Evolutionary conservation across 345 rosid genomes (phyloP).

Genomic region (Erodium maritimum): DNA sequence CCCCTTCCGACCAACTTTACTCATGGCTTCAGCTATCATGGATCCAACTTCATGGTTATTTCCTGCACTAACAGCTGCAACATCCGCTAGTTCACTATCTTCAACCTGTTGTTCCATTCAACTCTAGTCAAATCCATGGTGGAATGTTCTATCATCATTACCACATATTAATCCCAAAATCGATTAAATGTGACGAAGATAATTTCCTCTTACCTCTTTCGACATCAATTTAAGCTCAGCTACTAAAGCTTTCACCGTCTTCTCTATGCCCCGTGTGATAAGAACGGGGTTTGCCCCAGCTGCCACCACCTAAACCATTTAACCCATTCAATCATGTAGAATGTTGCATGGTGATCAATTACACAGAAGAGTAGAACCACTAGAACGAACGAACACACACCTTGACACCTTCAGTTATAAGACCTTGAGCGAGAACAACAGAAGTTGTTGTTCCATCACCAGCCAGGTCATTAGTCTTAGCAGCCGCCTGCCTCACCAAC

Average conservation of each 20-base stretch:
- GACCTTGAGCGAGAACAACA: constrained; percentile 97
- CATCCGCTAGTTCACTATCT: constrained; percentile 98
- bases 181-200: not conserved
- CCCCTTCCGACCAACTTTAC: constrained; percentile 93
- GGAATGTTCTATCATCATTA: not conserved
- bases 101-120: constrained; percentile 47
- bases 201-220: constrained; percentile 48
- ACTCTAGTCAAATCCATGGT: not conserved
- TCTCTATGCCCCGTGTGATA: constrained; percentile 94
- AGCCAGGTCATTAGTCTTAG: constrained; percentile 96
- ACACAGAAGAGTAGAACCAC: not conserved
- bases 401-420: constrained; percentile 95
- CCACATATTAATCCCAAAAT: not conserved
- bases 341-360: not conserved
- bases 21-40: constrained; percentile 98
- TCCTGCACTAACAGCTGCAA: constrained; percentile 98
- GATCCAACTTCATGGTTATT: constrained; percentile 85
- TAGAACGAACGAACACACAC: constrained; percentile 19
- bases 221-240: constrained; percentile 68
- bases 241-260: constrained; percentile 78
- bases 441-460: constrained; percentile 99
- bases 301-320: constrained; percentile 65
- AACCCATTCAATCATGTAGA: not conserved
- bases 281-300: constrained; percentile 98
- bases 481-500: constrained; percentile 95